A percentile compares a stretch with the other conserved stretches of the same genome.
Conservation (phyloP, 2,329 filamentous ascomycete species). For the Lasiodiplodia hormozganensis region DNA sequence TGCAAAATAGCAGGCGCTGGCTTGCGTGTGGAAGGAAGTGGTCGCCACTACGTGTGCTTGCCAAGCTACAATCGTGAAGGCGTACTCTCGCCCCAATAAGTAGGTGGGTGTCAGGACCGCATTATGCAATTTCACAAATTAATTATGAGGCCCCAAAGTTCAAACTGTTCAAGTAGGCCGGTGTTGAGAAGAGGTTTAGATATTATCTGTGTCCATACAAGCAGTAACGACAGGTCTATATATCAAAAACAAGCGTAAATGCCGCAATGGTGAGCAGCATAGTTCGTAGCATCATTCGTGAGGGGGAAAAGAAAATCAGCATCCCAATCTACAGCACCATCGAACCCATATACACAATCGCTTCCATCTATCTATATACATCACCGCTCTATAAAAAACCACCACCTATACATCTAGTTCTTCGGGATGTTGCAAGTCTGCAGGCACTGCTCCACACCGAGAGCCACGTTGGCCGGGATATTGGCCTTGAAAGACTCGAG, state of each 20-base stretch:
- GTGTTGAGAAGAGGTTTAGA: not conserved
- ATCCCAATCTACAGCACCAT: not conserved
- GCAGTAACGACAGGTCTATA: not conserved
- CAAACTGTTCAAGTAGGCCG: not conserved
- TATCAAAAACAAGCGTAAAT: not conserved
- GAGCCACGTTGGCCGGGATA: conserved; percentile 58
- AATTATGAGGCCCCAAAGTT: not conserved
- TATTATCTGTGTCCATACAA: not conserved
- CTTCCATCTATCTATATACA: not conserved
- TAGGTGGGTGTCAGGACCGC: too few species aligned
- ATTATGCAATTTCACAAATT: too few species aligned
- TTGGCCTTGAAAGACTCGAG: conserved; percentile 45
- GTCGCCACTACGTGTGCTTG: too few species aligned
- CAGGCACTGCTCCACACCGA: conserved; percentile 62
- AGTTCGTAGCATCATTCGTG: not conserved
- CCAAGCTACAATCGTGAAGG: too few species aligned
- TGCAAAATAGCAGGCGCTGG: too few species aligned
- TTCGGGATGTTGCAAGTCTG: conserved; percentile 55
- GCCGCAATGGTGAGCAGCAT: not conserved
- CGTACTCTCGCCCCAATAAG: too few species aligned
- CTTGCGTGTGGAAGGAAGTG: too few species aligned
- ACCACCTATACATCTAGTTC: conserved; percentile 1
- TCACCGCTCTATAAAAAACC: not conserved
- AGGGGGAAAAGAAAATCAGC: not conserved
- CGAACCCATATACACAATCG: not conserved